Base-by-base conservation (phyloP, 164 flowering plant genomes). In the Dillenia suffruticosa region DNA sequence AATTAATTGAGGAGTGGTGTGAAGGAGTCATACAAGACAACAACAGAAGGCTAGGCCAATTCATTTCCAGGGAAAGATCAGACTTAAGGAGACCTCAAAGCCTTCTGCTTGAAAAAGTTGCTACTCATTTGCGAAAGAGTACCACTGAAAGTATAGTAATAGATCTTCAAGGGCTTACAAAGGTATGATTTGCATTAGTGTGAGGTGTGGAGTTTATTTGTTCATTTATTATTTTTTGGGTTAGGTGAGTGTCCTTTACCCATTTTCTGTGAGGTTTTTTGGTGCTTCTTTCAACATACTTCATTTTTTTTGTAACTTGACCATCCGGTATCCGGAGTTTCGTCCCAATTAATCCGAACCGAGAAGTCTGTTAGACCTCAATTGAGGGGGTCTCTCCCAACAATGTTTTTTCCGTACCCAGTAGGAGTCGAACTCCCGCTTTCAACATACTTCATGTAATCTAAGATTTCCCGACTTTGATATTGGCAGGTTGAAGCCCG, bases 1-100 rank as follows among this genome's bases (percentile, higher is more conserved):
- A 81, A 74, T 75, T 92, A 59, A 77, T 90, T 26, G 98, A 84
- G 73, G 98, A 89, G 68, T 92, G 96, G 98, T 88, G 96, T 73
- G 98, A 92, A 84, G 98, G 90, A 56, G 92, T 88, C 11, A 71
- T 92, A 68, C 83, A 80, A 61, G 75, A 68, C 22, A 76, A 72
- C 64, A 61, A 63, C 65, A 66, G 55, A 51, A 72, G 67, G n/a
- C 75, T 71, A 72, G 69, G 66, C 48, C 73, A 68, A 49, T 11
- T 49, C 54, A 60, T 26, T 60, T 64, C 77, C 59, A 40, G 32
- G 50, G 58, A 63, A 56, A 65, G 59, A 73, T 50, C 74, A 50
- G 72, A 72, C 59, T 58, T 48, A 49, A 74, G 71, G 56, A 75
- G 73, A 44, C 61, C 84, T 60, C 81, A 71, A 47, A 78, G 81